Base-by-base conservation (phyloP, 768 basidiomycete species). In the Mycena capillaripes region DNA sequence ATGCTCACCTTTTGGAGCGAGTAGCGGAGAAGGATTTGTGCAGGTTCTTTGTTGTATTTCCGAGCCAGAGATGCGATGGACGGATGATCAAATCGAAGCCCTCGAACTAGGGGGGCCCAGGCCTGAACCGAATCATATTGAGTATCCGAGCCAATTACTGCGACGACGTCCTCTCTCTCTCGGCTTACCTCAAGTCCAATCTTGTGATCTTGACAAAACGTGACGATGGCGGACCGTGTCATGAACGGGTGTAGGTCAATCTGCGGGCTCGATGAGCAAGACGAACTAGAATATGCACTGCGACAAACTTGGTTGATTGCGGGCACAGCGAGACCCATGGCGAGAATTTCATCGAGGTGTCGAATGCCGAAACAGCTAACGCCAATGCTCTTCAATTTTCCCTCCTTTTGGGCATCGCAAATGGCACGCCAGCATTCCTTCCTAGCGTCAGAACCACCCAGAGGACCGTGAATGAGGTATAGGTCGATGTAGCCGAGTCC, bases 71-170 rank as follows among this genome's bases (percentile, higher is more conserved):
- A 77, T 29, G 79, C 78, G 72, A 94, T 83, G 12, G 81, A 80
- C 23, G 89, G 87, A 80, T 92, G 89, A 23, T 87, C 77, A 82
- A 95, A 93, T 55, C 90, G 86, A 79, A 90, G 83, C 14, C 89
- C 91, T 25, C 92, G 85, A 21, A 89, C 93, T 8, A 95, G 86
- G 6, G 92, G 92, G 11, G 86, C 93, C 93, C 93, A 95, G 8
- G 92, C 93, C 90, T 92, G 56, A 17, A 53, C 32, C 34, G 29
- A 48, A 27, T 32, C 32, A 30, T 12, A 16, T 46, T 50, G 34
- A 56, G 66, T 68, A 25, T 71, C 56, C 21, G 29, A 56, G 23
- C n/a, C 60, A 9, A n/a, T 30, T n/a, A 42, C 61, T 38, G n/a
- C 30, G 40, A 34, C 6, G 38, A 55, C 4, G 16, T 56, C n/a